These are phyloP conservation scores for Colletotrichum horii DNA, from an alignment of 2,329 filamentous ascomycete species.

Conservation along the genomic window DNA sequence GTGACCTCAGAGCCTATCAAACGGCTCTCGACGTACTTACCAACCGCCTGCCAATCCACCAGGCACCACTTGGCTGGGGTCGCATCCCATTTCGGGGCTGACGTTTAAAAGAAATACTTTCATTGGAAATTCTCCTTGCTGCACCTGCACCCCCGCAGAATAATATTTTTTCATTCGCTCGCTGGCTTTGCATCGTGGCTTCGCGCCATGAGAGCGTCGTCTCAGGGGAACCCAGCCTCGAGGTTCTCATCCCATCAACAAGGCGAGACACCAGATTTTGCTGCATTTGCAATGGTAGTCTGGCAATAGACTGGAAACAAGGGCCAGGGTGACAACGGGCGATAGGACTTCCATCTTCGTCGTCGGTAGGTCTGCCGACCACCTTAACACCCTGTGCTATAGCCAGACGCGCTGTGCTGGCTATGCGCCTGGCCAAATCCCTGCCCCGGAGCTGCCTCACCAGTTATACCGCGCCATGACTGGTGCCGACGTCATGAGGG, in stretches of 20 bases:
- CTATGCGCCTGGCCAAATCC: constrained; percentile 10
- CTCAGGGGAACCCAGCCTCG: constrained; percentile 9
- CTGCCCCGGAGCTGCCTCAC: constrained; percentile 14
- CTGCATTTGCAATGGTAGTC: not conserved
- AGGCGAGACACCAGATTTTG: constrained; percentile 1
- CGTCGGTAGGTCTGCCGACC: constrained; percentile 6
- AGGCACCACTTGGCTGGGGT: not conserved
- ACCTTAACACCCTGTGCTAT: constrained; percentile 7
- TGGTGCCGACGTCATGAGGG: constrained; percentile 20
- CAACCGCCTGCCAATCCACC: constrained; percentile 4
- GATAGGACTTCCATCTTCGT: not conserved
- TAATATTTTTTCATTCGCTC: not conserved
- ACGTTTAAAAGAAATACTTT: constrained; percentile 11
- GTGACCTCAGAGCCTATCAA: constrained; percentile 24
- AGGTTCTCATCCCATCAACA: constrained; percentile 1
- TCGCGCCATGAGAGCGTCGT: not conserved
- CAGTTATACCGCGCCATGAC: constrained; percentile 5
- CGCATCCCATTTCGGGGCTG: constrained; percentile 10
- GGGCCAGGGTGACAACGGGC: constrained; percentile 7
- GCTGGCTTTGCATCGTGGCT: constrained; percentile 12
- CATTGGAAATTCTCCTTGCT: constrained; percentile 4
- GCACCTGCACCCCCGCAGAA: not conserved
- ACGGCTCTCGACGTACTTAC: not conserved
- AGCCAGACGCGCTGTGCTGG: constrained; percentile 16
- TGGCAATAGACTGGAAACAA: constrained; percentile 13